Conservation (phyloP, 225 moss, liverwort and hornwort species). For the Anthoceros angustus region DNA sequence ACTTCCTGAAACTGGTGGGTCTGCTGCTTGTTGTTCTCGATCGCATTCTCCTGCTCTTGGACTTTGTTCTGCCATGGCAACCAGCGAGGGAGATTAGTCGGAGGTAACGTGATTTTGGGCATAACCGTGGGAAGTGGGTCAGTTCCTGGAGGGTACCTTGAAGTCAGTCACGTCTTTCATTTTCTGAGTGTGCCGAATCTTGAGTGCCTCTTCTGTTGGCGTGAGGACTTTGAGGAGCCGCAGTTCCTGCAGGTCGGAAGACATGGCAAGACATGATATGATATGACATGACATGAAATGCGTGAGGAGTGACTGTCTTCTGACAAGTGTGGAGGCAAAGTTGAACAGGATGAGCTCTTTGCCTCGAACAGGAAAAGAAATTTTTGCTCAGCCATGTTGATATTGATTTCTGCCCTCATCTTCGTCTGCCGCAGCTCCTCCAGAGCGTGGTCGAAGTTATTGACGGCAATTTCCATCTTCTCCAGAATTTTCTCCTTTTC, state of each 20-base stretch:
- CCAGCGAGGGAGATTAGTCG: constrained; percentile 12
- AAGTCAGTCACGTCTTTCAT: constrained; percentile 36
- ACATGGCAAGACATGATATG: too few relatives aligned
- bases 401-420: constrained; percentile 60
- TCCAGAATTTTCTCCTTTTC: constrained; percentile 57
- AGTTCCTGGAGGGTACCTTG: constrained; percentile 18
- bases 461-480: constrained; percentile 39
- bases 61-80: constrained; percentile 1
- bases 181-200: constrained; percentile 41
- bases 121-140: background rate
- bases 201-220: constrained; percentile 59
- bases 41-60: background rate
- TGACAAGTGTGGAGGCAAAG: background rate
- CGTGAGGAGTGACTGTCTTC: background rate
- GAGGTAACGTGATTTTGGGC: constrained; percentile 45
- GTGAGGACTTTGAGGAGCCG: constrained; percentile 57
- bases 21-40: constrained; percentile 4
- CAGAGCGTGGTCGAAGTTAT: constrained; percentile 45
- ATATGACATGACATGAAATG: too few relatives aligned
- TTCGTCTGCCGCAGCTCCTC: constrained; percentile 51
- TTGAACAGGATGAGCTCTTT: background rate
- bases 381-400: constrained; percentile 78
- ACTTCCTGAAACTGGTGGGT: background rate
- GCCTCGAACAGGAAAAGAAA: constrained; percentile 74
- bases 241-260: constrained; percentile 37